Base-by-base conservation (phyloP, 1,139 yeast species). In the Yamadazyma pseudoaaseri region DNA sequence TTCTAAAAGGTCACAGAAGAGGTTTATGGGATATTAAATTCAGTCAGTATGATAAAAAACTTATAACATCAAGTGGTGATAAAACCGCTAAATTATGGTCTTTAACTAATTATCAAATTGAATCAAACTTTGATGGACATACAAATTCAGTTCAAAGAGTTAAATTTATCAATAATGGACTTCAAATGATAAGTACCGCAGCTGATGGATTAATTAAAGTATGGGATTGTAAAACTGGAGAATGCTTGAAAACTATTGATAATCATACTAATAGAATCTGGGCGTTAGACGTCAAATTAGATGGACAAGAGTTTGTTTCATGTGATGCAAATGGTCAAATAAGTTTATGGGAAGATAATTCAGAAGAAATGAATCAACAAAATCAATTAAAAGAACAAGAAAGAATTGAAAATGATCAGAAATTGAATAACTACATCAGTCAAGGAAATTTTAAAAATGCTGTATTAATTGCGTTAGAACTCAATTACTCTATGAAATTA, bases 311-410 rank as follows among this genome's bases (percentile, higher is more conserved):
- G 35, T 72, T 92, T 39, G 76, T 86, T 1, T 78, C 89, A 36
- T 97, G 96, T 1, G 97, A 94, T 58, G 97, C 96, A 1, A 97
- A 92, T 58, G 96, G 97, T 34, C 83, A 86, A 30, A 73, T 92
- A 43, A 85, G 86, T 31, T 69, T 85, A 29, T 92, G 98, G 98
- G 67, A 69, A 36, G 98, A 92, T 59, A 81, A 83, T 49, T 86
- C 96, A 2, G 90, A 79, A 38, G 87, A 83, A 51, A 70, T 71
- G 34, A 58, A 62, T 32, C 73, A 69, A 35, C 70, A 68, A 39
- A 73, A 70, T 41, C 76, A 74, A 43, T 75, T 70, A 42, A 67
- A 69, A 37, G 71, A 72, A 32, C 82, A 77, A 43, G 51, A 65
- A 35, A 75, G 73, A 46, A 76, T 92, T 11, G 97, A 90, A 58